Base-by-base conservation (phyloP, 768 basidiomycete species). In the Pseudohyphozyma bogoriensis region DNA sequence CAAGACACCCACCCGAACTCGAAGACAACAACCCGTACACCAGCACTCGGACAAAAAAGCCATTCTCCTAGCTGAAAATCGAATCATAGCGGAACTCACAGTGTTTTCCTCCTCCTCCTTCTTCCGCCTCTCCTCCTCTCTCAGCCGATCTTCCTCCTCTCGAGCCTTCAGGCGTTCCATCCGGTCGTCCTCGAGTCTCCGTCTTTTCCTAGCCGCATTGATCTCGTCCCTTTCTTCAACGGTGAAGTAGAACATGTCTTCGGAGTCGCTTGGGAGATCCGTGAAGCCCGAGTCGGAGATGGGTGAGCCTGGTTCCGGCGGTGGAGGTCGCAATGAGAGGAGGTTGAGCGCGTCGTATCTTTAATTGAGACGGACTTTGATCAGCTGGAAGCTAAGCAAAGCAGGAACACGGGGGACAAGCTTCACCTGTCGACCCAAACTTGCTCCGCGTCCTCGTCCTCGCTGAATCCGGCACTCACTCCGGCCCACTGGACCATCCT, bases 341-440 rank as follows among this genome's bases (percentile, higher is more conserved):
- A 91, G 76, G 24, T 91, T 81, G 4, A 87, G 83, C 7, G 82
- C 82, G 68, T 91, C 87, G 73, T 86, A 87, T 76, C 89, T 91
- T n/a, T n/a, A n/a, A n/a, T 56, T 35, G 15, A 16, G 46, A 55
- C 40, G 44, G 46, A 44, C 8, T 39, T 37, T 35, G 31, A 28
- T 26, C n/a, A 37, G 58, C 37, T 26, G 46, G 31, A 12, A 15
- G 11, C 4, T 16, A 33, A n/a, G 28, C 2, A 26, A 22, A 13
- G 47, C 39, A n/a, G 16, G 6, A 16, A 18, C 18, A 7, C n/a
- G 32, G 6, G 40, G 16, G n/a, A 28, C 22, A 37, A 5, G 36
- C 61, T 72, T 64, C 82, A 90, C 88, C 88, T 84, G 77, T 92
- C 88, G 56, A 87, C 81, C 86, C 85, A 90, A 4, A 86, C 68